Evolutionary conservation across 2,329 filamentous ascomycete genomes (phyloP), one percentile per base, ranked within the genome.

Genomic region (Tolypocladium guangdongense): DNA sequence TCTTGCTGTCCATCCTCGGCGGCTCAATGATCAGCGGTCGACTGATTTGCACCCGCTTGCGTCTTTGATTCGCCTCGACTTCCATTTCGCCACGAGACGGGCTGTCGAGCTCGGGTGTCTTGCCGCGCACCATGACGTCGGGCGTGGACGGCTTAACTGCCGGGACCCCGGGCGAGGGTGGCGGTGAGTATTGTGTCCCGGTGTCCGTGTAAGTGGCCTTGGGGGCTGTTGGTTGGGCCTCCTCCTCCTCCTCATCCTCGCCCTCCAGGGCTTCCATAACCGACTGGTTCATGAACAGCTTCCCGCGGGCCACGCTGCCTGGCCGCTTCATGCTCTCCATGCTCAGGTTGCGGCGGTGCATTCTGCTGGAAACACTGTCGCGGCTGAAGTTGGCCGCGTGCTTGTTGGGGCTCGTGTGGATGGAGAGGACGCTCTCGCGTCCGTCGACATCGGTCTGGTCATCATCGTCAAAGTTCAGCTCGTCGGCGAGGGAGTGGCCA

Each of bases 161-260:
- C 11, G 64, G 56, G 6, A 76, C 53, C 60, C 74, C 76, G 1
- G 89, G 89, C 2, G 90, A 95, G 3, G 86, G 78, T 2, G 89
- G 89, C 47, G 90, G 90, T 36, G 90, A 93, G 63, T 81, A 93
- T 66, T 96, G 91, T 35, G 89, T 78, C 4, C 84, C 88, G n/a
- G 78, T 80, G 63, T 95, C 88, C 39, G 81, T 79, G 71, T 93
- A 95, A 55, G 76, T 89, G 38, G 41, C n/a, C 50, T 27, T 52
- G 7, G 30, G 64, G 2, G 58, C 59, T 20, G 64, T 58, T n/a
- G 64, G 57, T 51, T 61, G 33, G 18, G 62, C 55, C 52, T 68
- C 66, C 22, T 63, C 58, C 52, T 70, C 66, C 58, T 78, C 72
- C 41, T 77, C 76, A 60, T 81, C 76, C 56, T 78, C 74, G 52